These are phyloP conservation scores for Cladophialophora immunda DNA, from an alignment of 2,329 filamentous ascomycete species.

Conservation along the genomic window DNA sequence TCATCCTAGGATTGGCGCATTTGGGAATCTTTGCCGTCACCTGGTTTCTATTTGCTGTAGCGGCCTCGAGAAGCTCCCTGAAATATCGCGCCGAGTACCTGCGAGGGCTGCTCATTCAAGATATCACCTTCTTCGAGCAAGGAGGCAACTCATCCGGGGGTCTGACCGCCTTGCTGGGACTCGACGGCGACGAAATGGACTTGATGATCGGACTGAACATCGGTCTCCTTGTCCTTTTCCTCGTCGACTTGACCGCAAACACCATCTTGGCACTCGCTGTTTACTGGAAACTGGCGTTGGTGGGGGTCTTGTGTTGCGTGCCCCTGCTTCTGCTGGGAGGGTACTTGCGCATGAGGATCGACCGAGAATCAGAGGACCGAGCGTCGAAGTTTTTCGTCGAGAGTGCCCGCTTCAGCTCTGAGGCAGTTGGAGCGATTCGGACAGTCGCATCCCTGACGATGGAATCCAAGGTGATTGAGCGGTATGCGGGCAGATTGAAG, in stretches of 20 bases:
- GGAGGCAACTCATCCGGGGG: constrained; percentile 45
- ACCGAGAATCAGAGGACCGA: constrained; percentile 14
- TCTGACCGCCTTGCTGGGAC: constrained; percentile 42
- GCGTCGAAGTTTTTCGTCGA: constrained; percentile 52
- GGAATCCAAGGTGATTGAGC: constrained; percentile 57
- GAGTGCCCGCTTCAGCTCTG: constrained; percentile 76
- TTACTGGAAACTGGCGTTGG: constrained; percentile 60
- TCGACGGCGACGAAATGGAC: constrained; percentile 49
- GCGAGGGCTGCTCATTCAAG: constrained; percentile 42
- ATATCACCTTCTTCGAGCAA: constrained; percentile 46
- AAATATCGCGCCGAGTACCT: constrained; percentile 40
- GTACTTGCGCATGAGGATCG: constrained; percentile 34
- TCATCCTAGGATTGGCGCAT: constrained; percentile 52
- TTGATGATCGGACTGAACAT: constrained; percentile 62
- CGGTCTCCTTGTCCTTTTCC: constrained; percentile 56
- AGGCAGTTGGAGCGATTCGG: constrained; percentile 75
- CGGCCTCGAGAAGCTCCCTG: constrained; percentile 41
- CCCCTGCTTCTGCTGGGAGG: constrained; percentile 52
- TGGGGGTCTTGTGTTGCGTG: constrained; percentile 57
- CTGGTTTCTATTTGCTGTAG: constrained; percentile 45
- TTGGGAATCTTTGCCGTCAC: constrained; percentile 51
- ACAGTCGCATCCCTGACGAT: constrained; percentile 76
- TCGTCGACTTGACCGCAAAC: constrained; percentile 57
- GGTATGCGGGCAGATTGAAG: constrained; percentile 43
- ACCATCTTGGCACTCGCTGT: constrained; percentile 56